Percentiles rank a stretch among this genome's conserved stretches.
These are phyloP conservation scores for Candida broadrunensis DNA, from an alignment of 805 yeast species.

Conservation along the genomic window DNA sequence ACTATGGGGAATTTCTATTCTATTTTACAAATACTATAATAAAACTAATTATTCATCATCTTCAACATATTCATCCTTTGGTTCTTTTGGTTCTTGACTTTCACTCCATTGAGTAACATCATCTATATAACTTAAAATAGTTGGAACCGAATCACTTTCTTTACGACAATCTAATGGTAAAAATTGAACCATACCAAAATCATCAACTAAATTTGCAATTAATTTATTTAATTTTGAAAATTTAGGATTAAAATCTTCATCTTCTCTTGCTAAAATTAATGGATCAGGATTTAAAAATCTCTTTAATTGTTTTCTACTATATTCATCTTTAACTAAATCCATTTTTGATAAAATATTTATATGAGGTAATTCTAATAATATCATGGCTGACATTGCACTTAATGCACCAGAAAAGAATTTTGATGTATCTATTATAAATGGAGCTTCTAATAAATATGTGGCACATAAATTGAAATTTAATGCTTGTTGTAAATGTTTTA, in stretches of 20 bases:
- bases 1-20: not conserved
- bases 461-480: constrained; percentile 90
- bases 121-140: constrained; percentile 87
- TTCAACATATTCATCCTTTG: constrained; percentile 70
- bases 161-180: constrained; percentile 74
- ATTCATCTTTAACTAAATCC: constrained; percentile 80
- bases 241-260: constrained; percentile 49
- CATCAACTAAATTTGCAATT: constrained; percentile 90
- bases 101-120: constrained; percentile 99
- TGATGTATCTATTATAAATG: constrained; percentile 85
- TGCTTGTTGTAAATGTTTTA: constrained; percentile 75
- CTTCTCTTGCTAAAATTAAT: constrained; percentile 54
- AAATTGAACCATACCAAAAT: constrained; percentile 98
- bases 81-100: constrained; percentile 94
- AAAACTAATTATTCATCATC: constrained; percentile 38
- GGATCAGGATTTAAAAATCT: constrained; percentile 92
- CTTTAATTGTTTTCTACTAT: constrained; percentile 72
- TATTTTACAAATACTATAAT: not conserved
- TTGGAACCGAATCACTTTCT: constrained; percentile 71
- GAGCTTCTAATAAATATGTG: constrained; percentile 87
- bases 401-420: constrained; percentile 95
- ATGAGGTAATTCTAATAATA: constrained; percentile 90
- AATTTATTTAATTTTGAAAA: constrained; percentile 72
- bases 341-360: constrained; percentile 84
- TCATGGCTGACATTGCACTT: constrained; percentile 98